phyloP scores from a whole-genome alignment of 768 basidiomycete species.

The Tricholoma sp. region DNA sequence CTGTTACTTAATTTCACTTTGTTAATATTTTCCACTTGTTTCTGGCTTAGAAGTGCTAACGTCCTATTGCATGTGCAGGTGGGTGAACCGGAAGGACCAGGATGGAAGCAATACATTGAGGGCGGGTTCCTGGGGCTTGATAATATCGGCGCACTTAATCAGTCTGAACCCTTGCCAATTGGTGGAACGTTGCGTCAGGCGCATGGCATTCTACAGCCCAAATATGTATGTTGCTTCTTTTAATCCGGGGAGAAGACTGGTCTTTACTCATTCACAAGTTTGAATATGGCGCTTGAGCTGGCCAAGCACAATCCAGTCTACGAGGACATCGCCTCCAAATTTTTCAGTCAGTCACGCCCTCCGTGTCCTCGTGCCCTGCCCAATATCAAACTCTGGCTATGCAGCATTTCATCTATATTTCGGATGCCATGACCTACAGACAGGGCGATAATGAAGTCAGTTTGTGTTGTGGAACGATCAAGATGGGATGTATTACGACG shows the following conservation, averaged over 20 bases:
- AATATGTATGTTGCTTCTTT: constrained; percentile 66
- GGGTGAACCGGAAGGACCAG: constrained; percentile 97
- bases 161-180: constrained; percentile 93
- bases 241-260: not conserved
- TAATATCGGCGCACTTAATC: constrained; percentile 97
- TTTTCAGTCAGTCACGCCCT: constrained; percentile 55
- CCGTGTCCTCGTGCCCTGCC: not conserved
- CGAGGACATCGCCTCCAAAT: constrained; percentile 99
- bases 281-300: constrained; percentile 95
- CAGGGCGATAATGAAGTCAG: constrained; percentile 73
- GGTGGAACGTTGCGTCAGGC: constrained; percentile 93
- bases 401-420: constrained; percentile 96
- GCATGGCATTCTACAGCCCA: constrained; percentile 98
- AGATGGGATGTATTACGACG: constrained; percentile 99
- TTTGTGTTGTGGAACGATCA: constrained; percentile 95
- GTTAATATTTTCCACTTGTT: constrained; percentile 32
- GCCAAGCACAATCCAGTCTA: constrained; percentile 98
- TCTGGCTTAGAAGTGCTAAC: not conserved
- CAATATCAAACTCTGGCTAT: constrained; percentile 5
- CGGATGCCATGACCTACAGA: constrained; percentile 96
- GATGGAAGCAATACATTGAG: constrained; percentile 94
- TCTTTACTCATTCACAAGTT: constrained; percentile 38
- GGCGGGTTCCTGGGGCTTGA: constrained; percentile 97
- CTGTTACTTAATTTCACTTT: constrained; percentile 95
- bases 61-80: constrained; percentile 41